Evolutionary conservation across 2,329 filamentous ascomycete genomes (phyloP), one percentile per base, ranked within the genome.

Genomic region (Pseudogymnoascus sp.): DNA sequence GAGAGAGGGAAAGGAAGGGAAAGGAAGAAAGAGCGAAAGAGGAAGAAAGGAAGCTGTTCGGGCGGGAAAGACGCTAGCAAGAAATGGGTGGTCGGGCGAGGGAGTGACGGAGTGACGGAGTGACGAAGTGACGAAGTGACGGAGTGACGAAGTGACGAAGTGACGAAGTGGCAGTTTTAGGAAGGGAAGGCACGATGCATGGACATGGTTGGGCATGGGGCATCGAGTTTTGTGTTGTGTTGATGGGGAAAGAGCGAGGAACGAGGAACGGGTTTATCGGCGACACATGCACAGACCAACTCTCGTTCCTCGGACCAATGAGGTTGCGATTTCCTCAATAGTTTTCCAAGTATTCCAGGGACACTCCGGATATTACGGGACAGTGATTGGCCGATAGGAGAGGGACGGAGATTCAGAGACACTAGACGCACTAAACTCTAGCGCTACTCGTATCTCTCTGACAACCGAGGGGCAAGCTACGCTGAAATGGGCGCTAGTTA

Each of bases 11-110:
- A 38, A 52, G 41, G 14, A 30, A n/a, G 14, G 22, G 39, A 36
- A 30, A 14, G 22, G 30, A 52, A 16, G 45, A 52, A 52, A 52
- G 45, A 30, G 45, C 45, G 45, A 30, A 52, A 52, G 45, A 52
- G 45, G 45, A 52, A 52, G 45, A 52, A 52, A 52, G 45, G 45
- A 52, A 52, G 45, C 45, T 52, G 45, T 52, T 30, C 45, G 25
- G 25, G 25, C 22, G n/a, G 25, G 45, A 52, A 52, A 19, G 45
- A 52, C 45, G n/a, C 45, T 52, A 52, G 25, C 25, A 30, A 3
- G 45, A 52, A 30, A 30, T 52, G 55, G 36, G 62, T 52, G 38
- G 25, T 19, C 19, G 19, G 19, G 19, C 19, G 19, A 19, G 19
- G 19, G 19, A 19, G 19, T 19, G 19, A 19, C 19, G 19, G 19